Base-by-base conservation (phyloP, 192 early-diverging fungal genomes). In the Mortierella antarctica region DNA sequence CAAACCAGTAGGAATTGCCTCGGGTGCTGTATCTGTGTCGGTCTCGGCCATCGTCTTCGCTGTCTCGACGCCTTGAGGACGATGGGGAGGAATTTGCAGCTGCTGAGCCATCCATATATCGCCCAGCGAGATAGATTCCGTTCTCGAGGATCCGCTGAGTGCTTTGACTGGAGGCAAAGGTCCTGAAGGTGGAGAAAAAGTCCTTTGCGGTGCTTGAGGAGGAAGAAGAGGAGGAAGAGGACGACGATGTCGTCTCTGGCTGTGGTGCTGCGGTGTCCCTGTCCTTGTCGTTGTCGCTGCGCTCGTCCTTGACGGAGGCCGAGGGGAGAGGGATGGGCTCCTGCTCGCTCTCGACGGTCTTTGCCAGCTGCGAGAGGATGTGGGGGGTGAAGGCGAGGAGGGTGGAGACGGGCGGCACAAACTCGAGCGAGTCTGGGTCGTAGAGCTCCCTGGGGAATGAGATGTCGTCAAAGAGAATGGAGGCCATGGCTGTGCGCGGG, bases 401-500 rank as follows among this genome's bases (percentile, higher is more conserved):
- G 17, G 85, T 86, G 4, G 76, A 73, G 48, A 88, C 74, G 5
- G 84, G 86, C 12, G 75, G 55, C 40, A 85, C 82, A 60, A 88
- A 88, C 41, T 84, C 79, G 15, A 82, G 53, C 0, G 77, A 84
- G 18, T 84, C 81, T 42, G 67, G 72, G 55, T 88, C 73, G 47
- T 86, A 88, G 41, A 88, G 64, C 57, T 88, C 86, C 13, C 67
- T 51, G 41, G 86, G 86, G 49, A 86, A 88, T 6, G 71, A 70
- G 56, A 86, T 86, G 63, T 88, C 86, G 56, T 82, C 67, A 74
- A 88, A 88, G 17, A 88, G 79, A 31, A 84, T 71, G 7, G 82
- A 83, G 1, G 82, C 82, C 82, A 83, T 83, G 31, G 31, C 31
- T 31, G 31, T 31, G 31, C 31, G 31, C 31, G 1, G 1, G 1